Percentiles rank a stretch among this genome's conserved stretches.
Evolutionary conservation across 75 land plant genomes (phyloP).

Genomic region (Selaginella tamariscina): DNA sequence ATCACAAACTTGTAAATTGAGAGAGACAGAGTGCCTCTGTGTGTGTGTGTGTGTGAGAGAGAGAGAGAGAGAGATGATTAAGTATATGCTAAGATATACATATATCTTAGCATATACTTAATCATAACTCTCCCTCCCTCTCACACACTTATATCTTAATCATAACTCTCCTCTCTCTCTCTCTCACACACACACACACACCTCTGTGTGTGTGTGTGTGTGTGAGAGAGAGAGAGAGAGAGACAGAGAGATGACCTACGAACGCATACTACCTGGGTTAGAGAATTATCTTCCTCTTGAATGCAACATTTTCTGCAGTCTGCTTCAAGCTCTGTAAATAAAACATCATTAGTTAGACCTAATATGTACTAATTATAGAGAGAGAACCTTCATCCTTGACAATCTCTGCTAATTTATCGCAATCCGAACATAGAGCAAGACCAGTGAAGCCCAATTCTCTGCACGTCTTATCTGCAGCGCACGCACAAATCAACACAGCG

Average conservation of each 20-base stretch:
- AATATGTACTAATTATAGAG: background rate
- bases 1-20: too few species aligned
- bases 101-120: background rate
- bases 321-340: slow-evolving; percentile 53
- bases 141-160: too few species aligned
- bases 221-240: background rate
- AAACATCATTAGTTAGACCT: slow-evolving; percentile 5
- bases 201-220: too few species aligned
- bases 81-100: background rate
- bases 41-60: too few species aligned
- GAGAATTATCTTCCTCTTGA: slow-evolving; percentile 70
- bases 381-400: slow-evolving; percentile 65
- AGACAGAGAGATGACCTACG: too few species aligned
- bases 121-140: too few species aligned
- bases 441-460: slow-evolving; percentile 84
- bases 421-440: slow-evolving; percentile 90
- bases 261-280: slow-evolving; percentile 46
- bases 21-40: too few species aligned
- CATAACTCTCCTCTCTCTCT: background rate
- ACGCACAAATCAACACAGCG: background rate
- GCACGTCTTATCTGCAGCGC: slow-evolving; percentile 24
- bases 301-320: slow-evolving; percentile 73
- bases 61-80: too few species aligned
- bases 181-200: background rate
- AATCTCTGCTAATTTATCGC: slow-evolving; percentile 67